Evolutionary conservation across 1,139 yeast species (phyloP), one percentile per base, ranked within the genome.

Genomic region (Yamadazyma kanchanaburiensis): DNA sequence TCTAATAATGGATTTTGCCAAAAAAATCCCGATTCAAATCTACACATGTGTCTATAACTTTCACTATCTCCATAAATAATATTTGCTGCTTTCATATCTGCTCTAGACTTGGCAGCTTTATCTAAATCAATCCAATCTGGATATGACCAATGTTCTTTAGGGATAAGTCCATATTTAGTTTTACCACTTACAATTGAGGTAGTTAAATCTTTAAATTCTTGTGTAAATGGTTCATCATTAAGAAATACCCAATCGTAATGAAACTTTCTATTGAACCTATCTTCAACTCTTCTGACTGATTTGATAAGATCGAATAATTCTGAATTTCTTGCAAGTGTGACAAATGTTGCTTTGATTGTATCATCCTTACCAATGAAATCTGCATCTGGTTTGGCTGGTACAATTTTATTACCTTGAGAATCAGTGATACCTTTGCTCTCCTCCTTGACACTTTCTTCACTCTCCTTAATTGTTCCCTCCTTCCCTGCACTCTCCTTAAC

Each of bases 221-320:
- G 68, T 15, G 69, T 53, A 49, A 80, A 80, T 13, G 63, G 70
- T 39, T 70, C 81, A 42, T 82, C 81, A 55, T 82, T 82, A 37
- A 83, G 62, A 49, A 84, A 84, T 9, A 83, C 83, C 94, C 94
- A 84, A 52, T 83, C 91, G 52, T 84, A 84, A 46, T 79, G 66
- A 58, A 57, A 83, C 35, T 74, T 66, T 24, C 61, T 51, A 60
- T 84, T 84, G 64, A 83, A 84, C 27, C 88, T 64, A 50, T 80
- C 86, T 55, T 84, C 91, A 32, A 81, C 63, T 21, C 75, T 65
- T 35, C 88, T 64, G 61, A 84, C 82, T 2, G 89, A 70, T 40
- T 68, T 64, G 33, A 82, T 58, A 10, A 87, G 82, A 3, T 74
- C 78, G 27, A 64, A 68, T 20, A 84, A 55, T 53, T 84, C 95